Percentiles rank a stretch among this genome's conserved stretches.
Conservation (phyloP, 371 early-diverging fungal species). For the Chytridium lagenaria region DNA sequence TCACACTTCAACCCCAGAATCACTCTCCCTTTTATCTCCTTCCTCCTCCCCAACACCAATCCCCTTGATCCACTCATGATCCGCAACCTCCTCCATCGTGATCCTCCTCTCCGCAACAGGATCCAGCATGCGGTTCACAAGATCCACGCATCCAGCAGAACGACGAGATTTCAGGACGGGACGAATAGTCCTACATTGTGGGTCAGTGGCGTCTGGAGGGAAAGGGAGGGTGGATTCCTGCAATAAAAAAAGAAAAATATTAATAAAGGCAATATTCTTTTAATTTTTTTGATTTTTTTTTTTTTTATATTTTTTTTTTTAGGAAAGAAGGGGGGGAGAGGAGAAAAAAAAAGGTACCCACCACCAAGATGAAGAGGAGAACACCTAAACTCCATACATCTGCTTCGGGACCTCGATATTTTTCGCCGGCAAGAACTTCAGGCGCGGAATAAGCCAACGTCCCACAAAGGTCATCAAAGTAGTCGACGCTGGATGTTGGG, state of each 20-base stretch:
- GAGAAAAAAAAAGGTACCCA: neutral
- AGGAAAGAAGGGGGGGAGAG: neutral
- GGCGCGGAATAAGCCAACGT: conserved; percentile 66
- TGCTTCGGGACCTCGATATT: conserved; percentile 81
- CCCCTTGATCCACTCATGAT: conserved; percentile 57
- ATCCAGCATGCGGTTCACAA: conserved; percentile 57
- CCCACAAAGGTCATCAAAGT: conserved; percentile 65
- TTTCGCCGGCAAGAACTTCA: conserved; percentile 71
- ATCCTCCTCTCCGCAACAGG: conserved; percentile 47
- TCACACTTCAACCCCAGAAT: too few relatives aligned
- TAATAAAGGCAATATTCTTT: too few relatives aligned
- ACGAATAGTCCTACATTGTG: conserved; percentile 6
- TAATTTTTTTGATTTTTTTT: too few relatives aligned
- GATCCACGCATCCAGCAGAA: conserved; percentile 28
- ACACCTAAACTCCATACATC: conserved; percentile 72
- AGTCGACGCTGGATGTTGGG: conserved; percentile 28
- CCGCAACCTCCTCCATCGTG: conserved; percentile 47
- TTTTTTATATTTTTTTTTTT: neutral
- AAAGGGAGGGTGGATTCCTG: conserved; percentile 26
- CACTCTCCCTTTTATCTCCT: too few relatives aligned
- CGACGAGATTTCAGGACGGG: conserved; percentile 8
- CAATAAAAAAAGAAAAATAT: neutral
- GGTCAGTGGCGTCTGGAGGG: conserved; percentile 12
- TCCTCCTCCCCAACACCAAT: too few relatives aligned
- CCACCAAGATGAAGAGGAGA: conserved; percentile 29